Evolutionary conservation across 139 green algal species (phyloP), one percentile per base, ranked within the genome.

Genomic region (Chlorella sp.): DNA sequence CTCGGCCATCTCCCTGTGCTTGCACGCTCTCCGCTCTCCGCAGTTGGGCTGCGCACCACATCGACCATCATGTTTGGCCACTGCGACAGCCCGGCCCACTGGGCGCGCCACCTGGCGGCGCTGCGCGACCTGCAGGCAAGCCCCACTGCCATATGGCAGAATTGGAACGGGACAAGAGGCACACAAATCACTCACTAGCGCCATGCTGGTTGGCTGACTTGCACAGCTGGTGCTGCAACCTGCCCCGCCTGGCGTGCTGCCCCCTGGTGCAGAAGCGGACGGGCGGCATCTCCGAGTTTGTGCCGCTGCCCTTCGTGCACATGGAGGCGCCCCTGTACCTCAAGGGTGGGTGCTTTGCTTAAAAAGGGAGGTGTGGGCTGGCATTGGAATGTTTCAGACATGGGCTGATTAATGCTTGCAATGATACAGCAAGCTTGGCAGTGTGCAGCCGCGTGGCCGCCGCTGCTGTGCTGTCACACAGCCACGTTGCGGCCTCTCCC

Each of bases 301-400:
- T 98, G 68, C 95, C 96, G 47, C 94, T 98, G 57, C 95, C 96
- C 12, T 98, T 98, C 90, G 96, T 98, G 69, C 95, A 98, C 93
- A 97, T 98, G 94, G 90, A 98, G 87, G 90, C 95, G 18, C 96
- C 96, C 0, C 75, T 97, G 21, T 98, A 93, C 87, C 87, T 94
- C 20, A 85, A 80, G 85, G 93, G 92, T 91, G 64, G n/a, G 32
- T 34, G 18, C 69, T 11, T 34, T n/a, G 26, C 25, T n/a, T 67
- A 21, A 16, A n/a, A n/a, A n/a, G n/a, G n/a, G n/a, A n/a, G n/a
- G n/a, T n/a, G n/a, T n/a, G n/a, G n/a, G n/a, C n/a, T n/a, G n/a
- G n/a, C n/a, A n/a, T n/a, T n/a, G n/a, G n/a, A n/a, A n/a, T n/a
- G n/a, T n/a, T n/a, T n/a, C n/a, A n/a, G n/a, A n/a, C n/a, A n/a